phyloP scores from a whole-genome alignment of 2,329 filamentous ascomycete species.

The Macrophomina tecta region DNA sequence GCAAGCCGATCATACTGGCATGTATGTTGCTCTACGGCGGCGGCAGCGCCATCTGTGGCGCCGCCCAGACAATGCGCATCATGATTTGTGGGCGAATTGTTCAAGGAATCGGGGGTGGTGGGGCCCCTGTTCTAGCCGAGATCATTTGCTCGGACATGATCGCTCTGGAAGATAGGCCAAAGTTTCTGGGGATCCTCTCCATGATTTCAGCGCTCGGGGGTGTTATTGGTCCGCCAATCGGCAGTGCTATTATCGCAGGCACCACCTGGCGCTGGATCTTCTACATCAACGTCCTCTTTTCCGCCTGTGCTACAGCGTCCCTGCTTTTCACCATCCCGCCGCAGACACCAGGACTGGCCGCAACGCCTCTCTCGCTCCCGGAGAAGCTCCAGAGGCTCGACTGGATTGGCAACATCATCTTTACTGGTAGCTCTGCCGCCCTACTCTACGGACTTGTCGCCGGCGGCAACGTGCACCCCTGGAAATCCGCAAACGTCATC shows the following conservation, averaged over 20 bases:
- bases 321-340: slow-evolving; percentile 37
- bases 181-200: slow-evolving; percentile 43
- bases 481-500: slow-evolving; percentile 43
- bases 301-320: slow-evolving; percentile 37
- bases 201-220: slow-evolving; percentile 36
- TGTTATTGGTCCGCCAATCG: slow-evolving; percentile 38
- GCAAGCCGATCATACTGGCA: slow-evolving; percentile 45
- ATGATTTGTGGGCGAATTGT: slow-evolving; percentile 63
- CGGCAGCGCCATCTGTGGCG: slow-evolving; percentile 39
- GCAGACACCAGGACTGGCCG: slow-evolving; percentile 34
- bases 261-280: slow-evolving; percentile 56
- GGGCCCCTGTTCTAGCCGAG: slow-evolving; percentile 54
- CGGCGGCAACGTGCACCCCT: slow-evolving; percentile 42
- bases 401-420: slow-evolving; percentile 42
- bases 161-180: slow-evolving; percentile 52
- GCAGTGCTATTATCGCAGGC: slow-evolving; percentile 40
- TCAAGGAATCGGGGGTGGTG: slow-evolving; percentile 60
- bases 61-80: slow-evolving; percentile 34
- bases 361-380: slow-evolving; percentile 13
- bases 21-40: slow-evolving; percentile 56
- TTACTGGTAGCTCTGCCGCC: slow-evolving; percentile 42
- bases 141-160: slow-evolving; percentile 58
- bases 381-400: slow-evolving; percentile 32
- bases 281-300: slow-evolving; percentile 50
- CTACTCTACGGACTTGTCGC: slow-evolving; percentile 47